Percentiles rank a stretch among this genome's conserved stretches.
These are phyloP conservation scores for Penicillium psychrofluorescens DNA, from an alignment of 495 filamentous ascomycete genomes.

Conservation along the genomic window DNA sequence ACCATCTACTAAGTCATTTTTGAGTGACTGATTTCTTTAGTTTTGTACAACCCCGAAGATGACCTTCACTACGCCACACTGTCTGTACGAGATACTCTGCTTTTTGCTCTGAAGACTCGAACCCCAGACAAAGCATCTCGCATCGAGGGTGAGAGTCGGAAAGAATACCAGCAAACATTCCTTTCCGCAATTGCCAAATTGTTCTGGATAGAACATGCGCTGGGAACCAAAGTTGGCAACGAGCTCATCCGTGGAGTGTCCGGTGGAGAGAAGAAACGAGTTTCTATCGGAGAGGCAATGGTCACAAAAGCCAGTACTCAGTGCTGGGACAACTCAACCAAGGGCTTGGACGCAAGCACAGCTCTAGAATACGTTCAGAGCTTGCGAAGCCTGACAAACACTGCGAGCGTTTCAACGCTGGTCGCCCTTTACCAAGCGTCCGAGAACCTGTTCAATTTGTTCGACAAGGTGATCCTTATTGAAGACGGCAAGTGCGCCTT, in stretches of 20 bases:
- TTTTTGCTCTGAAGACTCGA: slow-evolving; percentile 77
- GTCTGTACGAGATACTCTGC: slow-evolving; percentile 75
- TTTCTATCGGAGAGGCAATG: slow-evolving; percentile 50
- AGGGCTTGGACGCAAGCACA: slow-evolving; percentile 76
- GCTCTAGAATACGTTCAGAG: slow-evolving; percentile 68
- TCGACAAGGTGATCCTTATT: slow-evolving; percentile 87
- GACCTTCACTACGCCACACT: slow-evolving; percentile 76
- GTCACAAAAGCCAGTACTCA: slow-evolving; percentile 63
- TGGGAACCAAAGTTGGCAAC: slow-evolving; percentile 74
- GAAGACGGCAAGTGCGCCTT: slow-evolving; percentile 73
- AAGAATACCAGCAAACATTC: slow-evolving; percentile 64
- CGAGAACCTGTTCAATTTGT: slow-evolving; percentile 76
- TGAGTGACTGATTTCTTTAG: too few relatives aligned
- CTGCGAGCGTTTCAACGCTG: slow-evolving; percentile 72
- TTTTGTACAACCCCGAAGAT: slow-evolving; percentile 75
- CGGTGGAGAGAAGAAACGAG: slow-evolving; percentile 69
- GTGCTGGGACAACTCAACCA: slow-evolving; percentile 80
- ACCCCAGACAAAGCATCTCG: slow-evolving; percentile 56
- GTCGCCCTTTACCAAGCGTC: slow-evolving; percentile 79
- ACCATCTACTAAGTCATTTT: too few relatives aligned
- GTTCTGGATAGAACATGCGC: slow-evolving; percentile 83
- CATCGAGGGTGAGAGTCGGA: slow-evolving; percentile 54
- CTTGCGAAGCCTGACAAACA: slow-evolving; percentile 67
- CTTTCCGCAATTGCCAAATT: slow-evolving; percentile 65
- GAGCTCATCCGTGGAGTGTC: slow-evolving; percentile 74